Evolutionary conservation across 1,139 yeast genomes (phyloP).

Genomic region (Blastobotrys ciferrii): DNA sequence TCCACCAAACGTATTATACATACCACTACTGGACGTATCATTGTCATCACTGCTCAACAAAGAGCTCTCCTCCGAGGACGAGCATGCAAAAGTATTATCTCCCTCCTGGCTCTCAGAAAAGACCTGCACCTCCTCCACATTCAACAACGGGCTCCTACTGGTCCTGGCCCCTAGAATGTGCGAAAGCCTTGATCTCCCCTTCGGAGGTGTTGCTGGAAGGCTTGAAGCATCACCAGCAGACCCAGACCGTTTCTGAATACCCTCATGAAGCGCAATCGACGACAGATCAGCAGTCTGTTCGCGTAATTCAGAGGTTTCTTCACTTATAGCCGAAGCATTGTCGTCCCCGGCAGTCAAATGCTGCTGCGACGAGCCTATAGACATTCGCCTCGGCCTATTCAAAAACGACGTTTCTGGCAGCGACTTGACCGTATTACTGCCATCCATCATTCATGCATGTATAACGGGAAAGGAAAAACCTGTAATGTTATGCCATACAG

Average conservation of each 20-base stretch:
- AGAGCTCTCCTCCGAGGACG: constrained; percentile 3
- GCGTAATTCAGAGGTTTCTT: constrained; percentile 39
- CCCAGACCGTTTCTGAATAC: constrained; percentile 20
- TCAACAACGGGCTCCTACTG: constrained; percentile 4
- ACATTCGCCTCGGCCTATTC: constrained; percentile 9
- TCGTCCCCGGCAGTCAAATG: constrained; percentile 1
- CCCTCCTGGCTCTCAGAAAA: constrained; percentile 8
- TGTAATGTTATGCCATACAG: background rate
- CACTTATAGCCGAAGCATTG: background rate
- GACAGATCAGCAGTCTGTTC: constrained; percentile 67
- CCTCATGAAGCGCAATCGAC: constrained; percentile 52
- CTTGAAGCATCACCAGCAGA: background rate
- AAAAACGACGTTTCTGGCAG: background rate
- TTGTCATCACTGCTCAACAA: constrained; percentile 1
- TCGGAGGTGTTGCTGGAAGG: background rate
- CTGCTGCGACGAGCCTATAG: constrained; percentile 9
- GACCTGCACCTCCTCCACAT: constrained; percentile 4
- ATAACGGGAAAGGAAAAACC: no score
- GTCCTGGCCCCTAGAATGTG: constrained; percentile 11
- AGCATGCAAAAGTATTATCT: background rate
- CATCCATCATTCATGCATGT: background rate
- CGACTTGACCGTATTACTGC: background rate
- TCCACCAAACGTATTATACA: background rate
- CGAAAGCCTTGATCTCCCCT: constrained; percentile 6
- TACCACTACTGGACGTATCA: background rate